These are phyloP conservation scores for Colletotrichum tropicicola DNA, from an alignment of 2,329 filamentous ascomycete species.

Conservation along the genomic window DNA sequence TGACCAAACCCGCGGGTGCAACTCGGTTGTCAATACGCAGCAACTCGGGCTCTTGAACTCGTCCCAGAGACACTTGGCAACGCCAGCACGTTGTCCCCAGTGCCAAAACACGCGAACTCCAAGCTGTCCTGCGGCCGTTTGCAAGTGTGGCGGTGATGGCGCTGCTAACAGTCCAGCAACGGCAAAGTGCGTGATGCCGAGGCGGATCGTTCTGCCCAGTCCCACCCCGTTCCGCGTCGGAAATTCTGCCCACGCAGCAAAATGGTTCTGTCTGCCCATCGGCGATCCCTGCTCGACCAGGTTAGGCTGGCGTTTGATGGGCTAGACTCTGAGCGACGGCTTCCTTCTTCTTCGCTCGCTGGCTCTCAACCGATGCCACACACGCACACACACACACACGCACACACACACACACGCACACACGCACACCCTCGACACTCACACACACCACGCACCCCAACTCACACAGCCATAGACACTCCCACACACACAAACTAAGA, in stretches of 20 bases:
- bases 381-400: conserved; percentile 11
- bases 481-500: conserved; percentile 17
- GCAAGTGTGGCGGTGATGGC: conserved; percentile 18
- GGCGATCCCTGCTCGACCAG: conserved; percentile 19
- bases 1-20: not conserved
- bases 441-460: not conserved
- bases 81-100: not conserved
- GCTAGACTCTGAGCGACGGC: conserved; percentile 23
- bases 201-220: conserved; percentile 25
- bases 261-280: conserved; percentile 20
- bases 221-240: conserved; percentile 14
- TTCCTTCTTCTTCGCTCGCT: not conserved
- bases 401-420: not conserved
- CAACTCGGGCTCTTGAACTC: not conserved
- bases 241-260: conserved; percentile 30
- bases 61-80: not conserved
- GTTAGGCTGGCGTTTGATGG: conserved; percentile 22
- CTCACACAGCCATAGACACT: conserved; percentile 1
- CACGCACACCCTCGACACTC: not conserved
- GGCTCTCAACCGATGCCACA: not conserved
- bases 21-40: not conserved
- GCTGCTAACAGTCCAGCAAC: not conserved
- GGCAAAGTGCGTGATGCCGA: conserved; percentile 14
- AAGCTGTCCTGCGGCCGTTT: too few relatives aligned
- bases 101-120: too few relatives aligned